A percentile compares a stretch with the other conserved stretches of the same genome.
Conservation (phyloP, 2,329 filamentous ascomycete species). For the Claviceps sp. region DNA sequence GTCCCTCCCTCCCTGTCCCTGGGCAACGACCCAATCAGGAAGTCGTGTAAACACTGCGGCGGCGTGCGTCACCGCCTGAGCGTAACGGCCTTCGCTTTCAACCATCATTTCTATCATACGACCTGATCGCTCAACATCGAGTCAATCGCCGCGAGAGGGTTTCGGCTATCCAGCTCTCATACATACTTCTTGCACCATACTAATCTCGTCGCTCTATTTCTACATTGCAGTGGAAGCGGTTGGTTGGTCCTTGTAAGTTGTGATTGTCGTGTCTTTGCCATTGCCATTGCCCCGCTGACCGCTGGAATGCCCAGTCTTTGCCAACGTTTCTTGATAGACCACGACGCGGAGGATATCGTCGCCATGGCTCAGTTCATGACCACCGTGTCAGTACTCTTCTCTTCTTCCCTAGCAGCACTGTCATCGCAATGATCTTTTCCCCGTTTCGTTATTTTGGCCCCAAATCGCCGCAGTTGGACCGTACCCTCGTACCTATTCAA, state of each 20-base stretch:
- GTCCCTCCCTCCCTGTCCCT: not conserved
- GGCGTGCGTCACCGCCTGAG: conserved; percentile 2
- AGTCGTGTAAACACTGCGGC: conserved; percentile 6
- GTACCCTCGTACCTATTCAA: conserved; percentile 19
- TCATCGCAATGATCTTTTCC: conserved; percentile 9
- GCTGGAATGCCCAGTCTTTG: conserved; percentile 21
- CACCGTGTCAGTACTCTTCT: conserved; percentile 25
- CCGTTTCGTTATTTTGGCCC: conserved; percentile 20
- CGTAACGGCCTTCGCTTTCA: not conserved
- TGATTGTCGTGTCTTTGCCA: conserved; percentile 5
- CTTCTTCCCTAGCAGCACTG: conserved; percentile 5
- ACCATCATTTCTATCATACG: conserved; percentile 1
- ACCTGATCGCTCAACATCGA: not conserved
- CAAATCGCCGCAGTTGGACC: conserved; percentile 15
- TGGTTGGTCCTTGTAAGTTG: not conserved
- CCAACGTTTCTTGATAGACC: conserved; percentile 6
- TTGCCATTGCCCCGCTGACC: conserved; percentile 27
- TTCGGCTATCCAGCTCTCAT: not conserved
- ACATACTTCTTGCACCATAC: not conserved
- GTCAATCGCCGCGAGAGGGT: not conserved
- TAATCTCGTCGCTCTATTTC: too few relatives aligned
- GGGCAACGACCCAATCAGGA: conserved; percentile 7
- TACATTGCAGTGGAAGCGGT: not conserved
- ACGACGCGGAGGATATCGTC: conserved; percentile 7
- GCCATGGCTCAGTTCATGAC: conserved; percentile 29